Evolutionary conservation across 768 basidiomycete genomes (phyloP).

Genomic region (Paxillus rubicundulus): DNA sequence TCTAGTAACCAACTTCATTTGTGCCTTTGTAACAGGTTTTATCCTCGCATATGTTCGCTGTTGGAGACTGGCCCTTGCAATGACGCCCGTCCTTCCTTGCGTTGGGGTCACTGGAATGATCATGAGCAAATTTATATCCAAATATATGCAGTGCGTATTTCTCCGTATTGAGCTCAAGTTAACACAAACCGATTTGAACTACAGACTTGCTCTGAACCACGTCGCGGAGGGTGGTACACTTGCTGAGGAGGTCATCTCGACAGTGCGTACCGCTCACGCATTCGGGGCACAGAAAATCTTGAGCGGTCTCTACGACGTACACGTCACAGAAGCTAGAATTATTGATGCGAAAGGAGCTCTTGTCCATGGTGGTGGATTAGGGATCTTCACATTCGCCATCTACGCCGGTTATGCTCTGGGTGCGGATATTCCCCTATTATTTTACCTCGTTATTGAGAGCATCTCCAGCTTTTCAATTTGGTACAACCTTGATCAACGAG

Average conservation of each 20-base stretch:
- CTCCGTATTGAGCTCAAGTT: neutral
- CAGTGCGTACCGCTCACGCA: slow-evolving; percentile 87
- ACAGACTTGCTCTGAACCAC: slow-evolving; percentile 64
- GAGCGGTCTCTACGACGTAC: slow-evolving; percentile 58
- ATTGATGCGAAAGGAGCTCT: slow-evolving; percentile 59
- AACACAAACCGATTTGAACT: slow-evolving; percentile 3
- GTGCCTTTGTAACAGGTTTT: slow-evolving; percentile 80
- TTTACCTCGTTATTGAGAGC: neutral
- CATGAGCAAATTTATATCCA: slow-evolving; percentile 67
- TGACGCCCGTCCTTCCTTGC: slow-evolving; percentile 80
- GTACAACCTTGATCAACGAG: slow-evolving; percentile 77
- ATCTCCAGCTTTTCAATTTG: slow-evolving; percentile 75
- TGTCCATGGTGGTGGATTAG: slow-evolving; percentile 61
- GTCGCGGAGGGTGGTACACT: slow-evolving; percentile 78
- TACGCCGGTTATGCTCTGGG: slow-evolving; percentile 71
- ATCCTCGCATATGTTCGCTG: slow-evolving; percentile 62
- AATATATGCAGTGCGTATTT: slow-evolving; percentile 59
- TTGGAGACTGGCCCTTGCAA: slow-evolving; percentile 83
- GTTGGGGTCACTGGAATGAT: slow-evolving; percentile 69
- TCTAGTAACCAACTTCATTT: slow-evolving; percentile 57
- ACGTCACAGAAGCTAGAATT: slow-evolving; percentile 50
- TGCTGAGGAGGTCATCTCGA: slow-evolving; percentile 92
- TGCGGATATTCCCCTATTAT: slow-evolving; percentile 26
- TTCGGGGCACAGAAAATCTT: slow-evolving; percentile 80
- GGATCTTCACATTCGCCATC: slow-evolving; percentile 81